phyloP scores from a whole-genome alignment of 305 asterid species.

The Fraxinus sp. region DNA sequence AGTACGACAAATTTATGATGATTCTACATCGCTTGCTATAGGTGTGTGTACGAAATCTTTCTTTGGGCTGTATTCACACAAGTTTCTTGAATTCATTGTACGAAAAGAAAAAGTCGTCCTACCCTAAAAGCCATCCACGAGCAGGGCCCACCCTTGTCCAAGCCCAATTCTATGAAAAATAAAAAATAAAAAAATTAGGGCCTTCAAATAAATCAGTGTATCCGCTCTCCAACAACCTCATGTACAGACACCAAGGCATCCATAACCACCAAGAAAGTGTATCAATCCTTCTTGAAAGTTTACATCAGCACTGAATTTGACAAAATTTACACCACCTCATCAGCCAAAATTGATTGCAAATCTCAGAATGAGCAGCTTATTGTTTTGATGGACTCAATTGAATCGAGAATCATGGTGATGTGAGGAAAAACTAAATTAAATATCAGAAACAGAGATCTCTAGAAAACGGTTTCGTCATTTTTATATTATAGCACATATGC shows the following conservation, averaged over 20 bases:
- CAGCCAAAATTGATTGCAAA: neutral
- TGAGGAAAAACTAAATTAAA: neutral
- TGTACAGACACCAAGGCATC: neutral
- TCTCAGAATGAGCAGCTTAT: neutral
- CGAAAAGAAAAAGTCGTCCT: neutral
- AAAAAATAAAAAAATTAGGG: too few species aligned
- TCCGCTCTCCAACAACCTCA: neutral
- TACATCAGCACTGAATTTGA: neutral
- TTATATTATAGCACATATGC: neutral
- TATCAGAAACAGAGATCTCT: neutral
- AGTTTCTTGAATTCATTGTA: too few species aligned
- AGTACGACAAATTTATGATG: neutral
- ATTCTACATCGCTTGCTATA: neutral
- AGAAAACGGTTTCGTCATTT: neutral
- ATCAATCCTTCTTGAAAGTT: neutral
- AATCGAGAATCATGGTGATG: neutral
- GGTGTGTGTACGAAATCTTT: too few species aligned
- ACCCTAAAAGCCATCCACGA: neutral
- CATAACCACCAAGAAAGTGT: neutral
- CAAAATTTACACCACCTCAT: neutral
- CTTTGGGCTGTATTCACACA: neutral
- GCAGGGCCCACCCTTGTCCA: too few species aligned
- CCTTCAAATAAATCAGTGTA: neutral
- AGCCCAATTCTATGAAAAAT: too few species aligned
- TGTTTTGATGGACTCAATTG: neutral